phyloP scores from a whole-genome alignment of 148 eudicot species.

The Rhododendron simsii region DNA sequence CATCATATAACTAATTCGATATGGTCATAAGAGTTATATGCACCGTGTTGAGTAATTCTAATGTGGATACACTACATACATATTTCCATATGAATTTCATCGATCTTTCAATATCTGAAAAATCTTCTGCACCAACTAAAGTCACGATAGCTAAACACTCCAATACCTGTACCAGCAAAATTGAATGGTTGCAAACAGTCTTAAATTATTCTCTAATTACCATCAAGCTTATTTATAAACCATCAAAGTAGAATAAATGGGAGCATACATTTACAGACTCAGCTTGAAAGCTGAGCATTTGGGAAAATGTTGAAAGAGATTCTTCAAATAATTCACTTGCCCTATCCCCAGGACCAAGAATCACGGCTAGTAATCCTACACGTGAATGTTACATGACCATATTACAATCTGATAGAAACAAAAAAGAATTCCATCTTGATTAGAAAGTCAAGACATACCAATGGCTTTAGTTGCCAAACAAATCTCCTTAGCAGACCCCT shows the following conservation, averaged over 20 bases:
- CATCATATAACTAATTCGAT: too few species aligned
- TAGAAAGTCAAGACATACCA: background rate
- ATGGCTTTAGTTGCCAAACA: conserved; percentile 5
- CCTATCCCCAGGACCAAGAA: background rate
- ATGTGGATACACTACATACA: background rate
- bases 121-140: background rate
- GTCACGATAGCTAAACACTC: background rate
- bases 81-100: background rate
- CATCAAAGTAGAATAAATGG: background rate
- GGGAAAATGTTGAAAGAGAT: background rate
- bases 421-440: background rate
- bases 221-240: background rate
- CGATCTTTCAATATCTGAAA: background rate
- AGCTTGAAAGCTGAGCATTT: background rate
- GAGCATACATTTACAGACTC: background rate
- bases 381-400: background rate
- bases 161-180: background rate
- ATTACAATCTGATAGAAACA: background rate
- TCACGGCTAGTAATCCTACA: background rate
- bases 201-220: background rate
- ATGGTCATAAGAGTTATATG: background rate
- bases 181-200: background rate
- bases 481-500: conserved; percentile 2
- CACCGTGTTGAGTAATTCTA: background rate
- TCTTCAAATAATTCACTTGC: background rate